phyloP scores from a whole-genome alignment of 2,329 filamentous ascomycete species.

The Penicillium corylophilum region DNA sequence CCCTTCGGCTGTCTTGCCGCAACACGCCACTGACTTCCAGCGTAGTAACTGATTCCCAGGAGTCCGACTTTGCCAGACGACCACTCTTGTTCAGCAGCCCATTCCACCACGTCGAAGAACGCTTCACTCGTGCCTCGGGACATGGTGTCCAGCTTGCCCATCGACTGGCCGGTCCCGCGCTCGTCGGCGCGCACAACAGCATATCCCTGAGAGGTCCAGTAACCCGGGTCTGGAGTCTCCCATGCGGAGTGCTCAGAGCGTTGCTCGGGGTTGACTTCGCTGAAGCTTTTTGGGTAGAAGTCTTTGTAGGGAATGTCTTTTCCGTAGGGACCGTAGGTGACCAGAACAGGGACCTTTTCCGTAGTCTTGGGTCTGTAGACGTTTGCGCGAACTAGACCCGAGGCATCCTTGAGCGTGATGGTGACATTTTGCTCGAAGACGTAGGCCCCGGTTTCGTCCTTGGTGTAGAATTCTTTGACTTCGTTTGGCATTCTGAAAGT shows the following conservation, averaged over 20 bases:
- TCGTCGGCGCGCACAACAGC: conserved; percentile 57
- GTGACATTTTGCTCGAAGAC: conserved; percentile 53
- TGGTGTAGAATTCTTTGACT: conserved; percentile 32
- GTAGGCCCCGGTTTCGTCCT: conserved; percentile 41
- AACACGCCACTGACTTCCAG: conserved; percentile 56
- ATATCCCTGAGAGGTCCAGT: conserved; percentile 57
- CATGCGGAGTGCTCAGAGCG: conserved; percentile 56
- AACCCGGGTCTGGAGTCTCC: conserved; percentile 60
- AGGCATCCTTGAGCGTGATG: conserved; percentile 42
- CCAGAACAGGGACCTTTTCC: conserved; percentile 56
- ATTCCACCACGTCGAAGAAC: conserved; percentile 54
- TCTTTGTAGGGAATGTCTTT: conserved; percentile 58
- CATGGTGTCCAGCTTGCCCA: conserved; percentile 55
- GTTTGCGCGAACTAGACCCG: conserved; percentile 50
- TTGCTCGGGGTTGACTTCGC: conserved; percentile 56
- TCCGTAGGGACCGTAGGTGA: conserved; percentile 72
- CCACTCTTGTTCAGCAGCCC: conserved; percentile 53
- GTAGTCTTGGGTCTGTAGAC: conserved; percentile 50
- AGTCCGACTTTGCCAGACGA: conserved; percentile 53
- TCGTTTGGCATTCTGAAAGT: conserved; percentile 26
- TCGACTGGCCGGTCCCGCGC: conserved; percentile 52
- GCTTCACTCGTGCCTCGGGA: conserved; percentile 52
- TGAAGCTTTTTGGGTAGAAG: conserved; percentile 54
- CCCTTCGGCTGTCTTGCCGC: conserved; percentile 54
- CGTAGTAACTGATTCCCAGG: conserved; percentile 54